Base-by-base conservation (phyloP, 2,329 filamentous ascomycete genomes). In the Calonectria naviculata region DNA sequence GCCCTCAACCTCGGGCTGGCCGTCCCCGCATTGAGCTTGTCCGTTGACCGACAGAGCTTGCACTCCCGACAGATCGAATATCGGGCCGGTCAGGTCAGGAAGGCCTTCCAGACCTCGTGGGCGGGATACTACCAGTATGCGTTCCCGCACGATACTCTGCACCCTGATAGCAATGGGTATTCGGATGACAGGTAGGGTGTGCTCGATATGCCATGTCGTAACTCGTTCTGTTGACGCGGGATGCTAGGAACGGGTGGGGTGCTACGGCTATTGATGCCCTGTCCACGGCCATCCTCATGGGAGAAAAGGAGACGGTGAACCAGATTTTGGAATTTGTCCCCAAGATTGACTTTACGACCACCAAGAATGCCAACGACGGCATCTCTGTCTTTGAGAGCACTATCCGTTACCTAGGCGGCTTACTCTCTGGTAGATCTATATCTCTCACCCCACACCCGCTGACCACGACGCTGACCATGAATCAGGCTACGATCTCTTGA, bases 371-470 rank as follows among this genome's bases (percentile, higher is more conserved):
- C 4, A 78, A 86, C 2, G 82, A 86, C 1, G 83, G 86, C 12
- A 91, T 97, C 60, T 96, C 93, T 42, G 83, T 98, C 9, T 98
- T 98, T 78, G 95, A 98, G 83, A 97, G 94, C 0, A 98, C 94
- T 0, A 97, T 98, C 78, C 92, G 95, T 31, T 97, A 97, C 78
- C 84, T 98, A 1, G 95, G 90, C 12, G 95, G 95, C 19, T 87
- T 98, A 77, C 80, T 98, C 10, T 93, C 95, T 3, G 94, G 92
- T 89, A 74, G 76, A 8, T 10, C 62, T 31, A 31, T 5, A 31
- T 46, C 24, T 34, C 19, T 60, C 26, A 26, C n/a, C 60, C 28
- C 12, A 13, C 1, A 31, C 24, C 12, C 71, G 56, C 17, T 8
- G 17, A 10, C 3, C 19, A 6, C 31, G 36, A 9, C 21, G n/a